These are phyloP conservation scores for Hypoxylon cercidicola DNA, from an alignment of 495 filamentous ascomycete genomes.

Conservation along the genomic window DNA sequence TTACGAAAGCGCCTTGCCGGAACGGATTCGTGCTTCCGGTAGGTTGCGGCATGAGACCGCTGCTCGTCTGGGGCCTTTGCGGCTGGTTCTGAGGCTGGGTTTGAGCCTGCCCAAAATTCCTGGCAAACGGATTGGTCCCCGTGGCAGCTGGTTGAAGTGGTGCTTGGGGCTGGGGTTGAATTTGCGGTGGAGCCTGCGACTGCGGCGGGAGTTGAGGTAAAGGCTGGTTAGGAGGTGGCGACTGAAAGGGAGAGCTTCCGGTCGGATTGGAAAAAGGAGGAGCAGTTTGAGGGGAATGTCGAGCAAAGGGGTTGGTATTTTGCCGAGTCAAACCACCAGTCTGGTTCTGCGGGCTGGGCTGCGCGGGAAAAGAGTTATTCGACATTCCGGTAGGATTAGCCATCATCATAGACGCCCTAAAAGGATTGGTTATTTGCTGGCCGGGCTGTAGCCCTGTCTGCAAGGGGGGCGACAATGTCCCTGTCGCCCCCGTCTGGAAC, in stretches of 20 bases:
- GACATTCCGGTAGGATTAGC: slow-evolving; percentile 60
- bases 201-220: neutral
- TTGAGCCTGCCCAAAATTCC: slow-evolving; percentile 52
- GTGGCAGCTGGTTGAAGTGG: slow-evolving; percentile 70
- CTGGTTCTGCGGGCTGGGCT: slow-evolving; percentile 44
- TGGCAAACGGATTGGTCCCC: slow-evolving; percentile 79
- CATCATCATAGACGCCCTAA: slow-evolving; percentile 85
- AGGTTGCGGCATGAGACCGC: slow-evolving; percentile 65
- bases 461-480: slow-evolving; percentile 46
- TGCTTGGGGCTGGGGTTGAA: slow-evolving; percentile 49
- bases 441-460: slow-evolving; percentile 56
- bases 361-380: slow-evolving; percentile 46
- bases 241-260: slow-evolving; percentile 60
- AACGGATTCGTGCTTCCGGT: slow-evolving; percentile 97
- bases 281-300: slow-evolving; percentile 58
- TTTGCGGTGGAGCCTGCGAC: too few relatives aligned
- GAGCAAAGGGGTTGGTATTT: slow-evolving; percentile 89
- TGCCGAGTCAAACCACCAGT: slow-evolving; percentile 65
- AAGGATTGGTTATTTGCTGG: slow-evolving; percentile 82
- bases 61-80: slow-evolving; percentile 57
- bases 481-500: slow-evolving; percentile 53
- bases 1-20: slow-evolving; percentile 86
- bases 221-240: slow-evolving; percentile 56
- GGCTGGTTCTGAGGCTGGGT: slow-evolving; percentile 41
- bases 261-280: slow-evolving; percentile 58